Percentiles rank a stretch among this genome's conserved stretches.
Conservation (phyloP, 2,329 filamentous ascomycete genomes). For the Paracorniculantispora psalliotae region DNA sequence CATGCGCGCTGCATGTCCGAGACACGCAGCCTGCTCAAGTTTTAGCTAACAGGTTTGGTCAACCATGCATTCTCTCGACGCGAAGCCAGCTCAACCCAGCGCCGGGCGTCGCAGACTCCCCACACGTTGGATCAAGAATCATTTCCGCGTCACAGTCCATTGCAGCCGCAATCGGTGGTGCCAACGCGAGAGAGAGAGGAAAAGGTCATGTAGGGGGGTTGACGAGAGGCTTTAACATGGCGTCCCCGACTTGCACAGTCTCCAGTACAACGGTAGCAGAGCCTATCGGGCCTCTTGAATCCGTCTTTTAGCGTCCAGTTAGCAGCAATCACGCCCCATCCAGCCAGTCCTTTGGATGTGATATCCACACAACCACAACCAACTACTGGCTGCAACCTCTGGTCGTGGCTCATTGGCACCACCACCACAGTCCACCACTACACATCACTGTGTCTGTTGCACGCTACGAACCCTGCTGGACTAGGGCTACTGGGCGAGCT, state of each 20-base stretch:
- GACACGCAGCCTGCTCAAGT: constrained; percentile 27
- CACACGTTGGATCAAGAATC: neutral
- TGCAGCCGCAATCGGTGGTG: neutral
- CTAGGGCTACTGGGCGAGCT: constrained; percentile 4
- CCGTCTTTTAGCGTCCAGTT: constrained; percentile 1
- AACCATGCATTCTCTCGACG: neutral
- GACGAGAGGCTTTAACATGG: neutral
- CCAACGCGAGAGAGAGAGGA: too few species aligned
- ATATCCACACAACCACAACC: constrained; percentile 4
- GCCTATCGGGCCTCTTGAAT: neutral
- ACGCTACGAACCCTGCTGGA: neutral
- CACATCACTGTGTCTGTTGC: neutral
- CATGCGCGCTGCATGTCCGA: constrained; percentile 30
- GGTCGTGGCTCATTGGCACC: neutral
- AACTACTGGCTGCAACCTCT: neutral
- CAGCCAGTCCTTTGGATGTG: neutral
- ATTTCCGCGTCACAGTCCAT: neutral
- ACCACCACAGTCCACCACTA: neutral
- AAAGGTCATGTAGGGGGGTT: neutral
- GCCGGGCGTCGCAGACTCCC: neutral
- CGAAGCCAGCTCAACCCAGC: neutral
- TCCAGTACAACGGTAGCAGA: neutral
- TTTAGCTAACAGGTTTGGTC: neutral
- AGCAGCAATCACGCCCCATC: neutral
- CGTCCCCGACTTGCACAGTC: neutral